Evolutionary conservation across 805 yeast genomes (phyloP).

Genomic region (Candida andamanensis): DNA sequence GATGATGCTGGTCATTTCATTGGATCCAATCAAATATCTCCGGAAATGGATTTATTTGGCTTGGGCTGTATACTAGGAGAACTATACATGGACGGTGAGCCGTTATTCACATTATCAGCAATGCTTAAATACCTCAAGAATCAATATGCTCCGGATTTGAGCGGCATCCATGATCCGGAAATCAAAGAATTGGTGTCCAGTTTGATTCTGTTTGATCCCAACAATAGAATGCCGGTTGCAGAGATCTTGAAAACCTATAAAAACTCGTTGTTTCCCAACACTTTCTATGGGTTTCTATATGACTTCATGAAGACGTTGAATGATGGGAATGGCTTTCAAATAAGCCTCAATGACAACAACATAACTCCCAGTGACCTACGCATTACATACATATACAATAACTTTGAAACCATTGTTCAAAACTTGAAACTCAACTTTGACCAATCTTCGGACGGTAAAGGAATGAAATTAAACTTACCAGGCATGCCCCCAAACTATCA

Average conservation of each 20-base stretch:
- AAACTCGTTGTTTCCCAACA: constrained; percentile 53
- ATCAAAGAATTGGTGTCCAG: constrained; percentile 52
- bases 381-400: constrained; percentile 54
- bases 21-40: constrained; percentile 33
- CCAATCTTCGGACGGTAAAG: background rate
- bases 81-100: constrained; percentile 77
- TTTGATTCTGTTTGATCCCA: constrained; percentile 65
- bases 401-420: constrained; percentile 43
- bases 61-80: constrained; percentile 90
- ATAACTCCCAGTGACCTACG: constrained; percentile 37
- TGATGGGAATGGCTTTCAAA: constrained; percentile 14
- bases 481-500: constrained; percentile 45
- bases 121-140: constrained; percentile 73
- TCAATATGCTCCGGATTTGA: constrained; percentile 61
- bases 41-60: constrained; percentile 77
- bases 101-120: constrained; percentile 82
- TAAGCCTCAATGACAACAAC: constrained; percentile 13
- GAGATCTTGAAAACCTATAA: constrained; percentile 49
- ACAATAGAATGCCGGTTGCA: constrained; percentile 49
- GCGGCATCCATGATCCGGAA: constrained; percentile 45
- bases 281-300: constrained; percentile 63
- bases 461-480: constrained; percentile 39
- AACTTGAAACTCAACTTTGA: constrained; percentile 21
- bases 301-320: constrained; percentile 49
- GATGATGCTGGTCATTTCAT: constrained; percentile 18